phyloP scores from a whole-genome alignment of 1,284 basidiomycete species.

The Paramarasmius palmivorus region DNA sequence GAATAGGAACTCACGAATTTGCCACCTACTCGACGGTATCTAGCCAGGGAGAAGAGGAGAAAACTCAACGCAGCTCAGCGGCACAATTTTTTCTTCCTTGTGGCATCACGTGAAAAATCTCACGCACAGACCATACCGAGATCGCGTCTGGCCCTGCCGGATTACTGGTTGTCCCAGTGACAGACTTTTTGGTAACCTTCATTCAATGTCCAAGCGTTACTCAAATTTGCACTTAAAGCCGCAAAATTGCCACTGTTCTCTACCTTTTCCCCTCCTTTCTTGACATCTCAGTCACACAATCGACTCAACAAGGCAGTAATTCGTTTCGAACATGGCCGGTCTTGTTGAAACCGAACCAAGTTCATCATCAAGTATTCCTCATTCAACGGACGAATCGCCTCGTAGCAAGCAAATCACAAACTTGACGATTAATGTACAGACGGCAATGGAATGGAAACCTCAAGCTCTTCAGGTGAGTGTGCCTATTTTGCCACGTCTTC shows the following conservation, averaged over 20 bases:
- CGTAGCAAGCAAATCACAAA: not conserved
- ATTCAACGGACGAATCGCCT: not conserved
- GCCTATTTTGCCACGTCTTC: too few relatives aligned
- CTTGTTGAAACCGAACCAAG: not conserved
- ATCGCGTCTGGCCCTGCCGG: too few relatives aligned
- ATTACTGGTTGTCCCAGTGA: too few relatives aligned
- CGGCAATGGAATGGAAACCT: constrained; percentile 4
- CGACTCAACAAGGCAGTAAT: not conserved
- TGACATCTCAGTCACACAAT: too few relatives aligned
- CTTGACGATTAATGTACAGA: constrained; percentile 7
- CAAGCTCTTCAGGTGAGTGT: constrained; percentile 2
- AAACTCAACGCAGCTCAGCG: not conserved
- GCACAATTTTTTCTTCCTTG: too few relatives aligned
- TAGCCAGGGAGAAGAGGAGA: not conserved
- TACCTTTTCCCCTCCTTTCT: too few relatives aligned
- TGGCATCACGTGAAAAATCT: too few relatives aligned
- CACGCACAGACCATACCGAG: too few relatives aligned
- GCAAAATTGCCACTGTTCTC: too few relatives aligned
- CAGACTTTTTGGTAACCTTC: too few relatives aligned
- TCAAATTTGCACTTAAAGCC: too few relatives aligned
- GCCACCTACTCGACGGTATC: not conserved
- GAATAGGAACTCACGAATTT: not conserved
- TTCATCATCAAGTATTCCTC: not conserved
- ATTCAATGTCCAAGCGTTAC: too few relatives aligned
- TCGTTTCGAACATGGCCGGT: not conserved